These are phyloP conservation scores for Solanum chacoense DNA, from an alignment of 305 asterid species.

Conservation along the genomic window DNA sequence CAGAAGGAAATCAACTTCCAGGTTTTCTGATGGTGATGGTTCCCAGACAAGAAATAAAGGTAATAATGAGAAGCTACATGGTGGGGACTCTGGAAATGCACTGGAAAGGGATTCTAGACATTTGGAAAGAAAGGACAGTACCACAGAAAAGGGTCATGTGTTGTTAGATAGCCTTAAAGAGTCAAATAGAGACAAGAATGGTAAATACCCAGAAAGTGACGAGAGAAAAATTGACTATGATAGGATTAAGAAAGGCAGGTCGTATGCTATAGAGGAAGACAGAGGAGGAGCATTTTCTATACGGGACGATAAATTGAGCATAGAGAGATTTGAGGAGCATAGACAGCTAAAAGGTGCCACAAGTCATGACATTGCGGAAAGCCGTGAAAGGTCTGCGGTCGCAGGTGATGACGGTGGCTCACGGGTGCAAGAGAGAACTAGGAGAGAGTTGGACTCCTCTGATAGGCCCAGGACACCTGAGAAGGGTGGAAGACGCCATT, in stretches of 20 bases:
- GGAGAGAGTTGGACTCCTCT: constrained; percentile 48
- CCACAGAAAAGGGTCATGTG: constrained; percentile 43
- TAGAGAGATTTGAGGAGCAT: constrained; percentile 48
- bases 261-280: constrained; percentile 4
- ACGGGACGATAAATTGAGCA: background rate
- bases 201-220: constrained; percentile 38
- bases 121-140: constrained; percentile 44
- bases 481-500: constrained; percentile 48
- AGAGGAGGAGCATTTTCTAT: background rate
- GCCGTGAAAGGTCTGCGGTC: constrained; percentile 34
- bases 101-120: constrained; percentile 32
- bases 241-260: background rate
- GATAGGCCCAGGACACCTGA: constrained; percentile 55
- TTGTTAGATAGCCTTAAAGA: constrained; percentile 26
- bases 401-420: constrained; percentile 46
- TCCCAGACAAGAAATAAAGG: constrained; percentile 14
- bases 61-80: constrained; percentile 35
- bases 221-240: constrained; percentile 48
- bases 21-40: constrained; percentile 35
- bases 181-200: constrained; percentile 29
- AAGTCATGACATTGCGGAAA: constrained; percentile 29
- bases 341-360: constrained; percentile 32
- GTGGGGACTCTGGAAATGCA: constrained; percentile 15
- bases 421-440: constrained; percentile 43
- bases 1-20: constrained; percentile 36